These are phyloP conservation scores for Globisporangium middletonii DNA, from an alignment of 352 stramenopile genomes.

Conservation along the genomic window DNA sequence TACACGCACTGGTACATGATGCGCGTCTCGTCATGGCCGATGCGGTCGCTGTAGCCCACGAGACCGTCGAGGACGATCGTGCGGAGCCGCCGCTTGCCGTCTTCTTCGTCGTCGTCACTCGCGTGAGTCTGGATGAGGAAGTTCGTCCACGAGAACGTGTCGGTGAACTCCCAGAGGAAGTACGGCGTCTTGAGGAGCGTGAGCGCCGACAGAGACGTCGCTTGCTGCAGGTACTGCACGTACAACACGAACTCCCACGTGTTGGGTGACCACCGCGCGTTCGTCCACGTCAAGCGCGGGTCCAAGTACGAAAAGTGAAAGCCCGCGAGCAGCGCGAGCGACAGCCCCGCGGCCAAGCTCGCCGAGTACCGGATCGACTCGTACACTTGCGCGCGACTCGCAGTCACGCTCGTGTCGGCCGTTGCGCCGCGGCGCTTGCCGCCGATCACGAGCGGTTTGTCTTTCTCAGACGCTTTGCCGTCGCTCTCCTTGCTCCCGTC, in stretches of 20 bases:
- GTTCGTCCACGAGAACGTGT: conserved; percentile 42
- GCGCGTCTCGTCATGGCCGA: conserved; percentile 20
- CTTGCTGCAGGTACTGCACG: conserved; percentile 33
- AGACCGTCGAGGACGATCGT: conserved; percentile 18
- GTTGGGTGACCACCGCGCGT: conserved; percentile 20
- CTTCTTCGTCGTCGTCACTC: neutral
- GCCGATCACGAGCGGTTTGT: conserved; percentile 9
- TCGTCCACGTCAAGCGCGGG: conserved; percentile 9
- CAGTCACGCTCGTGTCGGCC: neutral
- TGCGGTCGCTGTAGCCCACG: conserved; percentile 23
- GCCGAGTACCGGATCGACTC: conserved; percentile 18
- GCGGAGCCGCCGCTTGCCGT: conserved; percentile 14
- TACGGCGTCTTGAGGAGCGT: conserved; percentile 27
- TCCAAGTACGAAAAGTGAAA: conserved; percentile 20
- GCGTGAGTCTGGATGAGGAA: conserved; percentile 28
- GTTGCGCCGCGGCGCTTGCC: neutral
- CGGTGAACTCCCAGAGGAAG: conserved; percentile 29
- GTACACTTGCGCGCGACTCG: conserved; percentile 6
- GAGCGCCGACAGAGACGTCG: conserved; percentile 33
- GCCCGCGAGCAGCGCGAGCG: conserved; percentile 11
- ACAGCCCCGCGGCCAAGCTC: conserved; percentile 12
- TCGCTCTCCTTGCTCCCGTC: neutral
- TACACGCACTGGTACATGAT: conserved; percentile 21
- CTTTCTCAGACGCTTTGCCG: neutral
- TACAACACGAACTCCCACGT: conserved; percentile 48